phyloP scores from a whole-genome alignment of 73 alveolate genomes.

The Uronychia binucleata region DNA sequence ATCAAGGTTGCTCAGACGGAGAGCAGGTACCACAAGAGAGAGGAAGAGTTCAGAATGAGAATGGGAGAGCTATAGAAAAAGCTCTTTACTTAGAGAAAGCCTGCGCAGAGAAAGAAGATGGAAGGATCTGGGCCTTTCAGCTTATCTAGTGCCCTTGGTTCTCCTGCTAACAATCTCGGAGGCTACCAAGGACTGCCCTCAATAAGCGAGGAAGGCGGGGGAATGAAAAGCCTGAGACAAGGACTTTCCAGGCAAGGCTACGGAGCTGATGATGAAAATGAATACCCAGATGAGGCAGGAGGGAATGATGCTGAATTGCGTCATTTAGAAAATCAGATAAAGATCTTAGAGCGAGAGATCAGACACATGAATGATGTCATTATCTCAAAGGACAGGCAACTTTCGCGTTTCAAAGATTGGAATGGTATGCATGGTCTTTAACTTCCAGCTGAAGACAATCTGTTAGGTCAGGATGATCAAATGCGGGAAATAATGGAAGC shows the following conservation, averaged over 20 bases:
- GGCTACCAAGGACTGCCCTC: too few species aligned
- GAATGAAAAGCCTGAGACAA: not conserved
- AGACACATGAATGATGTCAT: not conserved
- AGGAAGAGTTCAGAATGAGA: slow-evolving; percentile 51
- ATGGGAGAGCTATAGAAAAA: slow-evolving; percentile 46
- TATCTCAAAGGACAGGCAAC: slow-evolving; percentile 25
- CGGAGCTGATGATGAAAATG: not conserved
- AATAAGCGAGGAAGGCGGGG: not conserved
- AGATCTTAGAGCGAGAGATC: slow-evolving; percentile 33
- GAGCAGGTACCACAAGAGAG: slow-evolving; percentile 37
- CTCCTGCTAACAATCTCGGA: too few species aligned
- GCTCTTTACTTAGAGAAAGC: slow-evolving; percentile 36
- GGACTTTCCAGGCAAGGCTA: not conserved
- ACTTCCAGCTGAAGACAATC: slow-evolving; percentile 39
- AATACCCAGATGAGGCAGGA: too few species aligned
- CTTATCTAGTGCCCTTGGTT: not conserved
- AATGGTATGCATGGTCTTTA: slow-evolving; percentile 12
- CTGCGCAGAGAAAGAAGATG: slow-evolving; percentile 3
- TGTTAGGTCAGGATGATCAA: slow-evolving; percentile 33
- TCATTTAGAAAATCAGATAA: slow-evolving; percentile 18
- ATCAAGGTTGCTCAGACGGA: slow-evolving; percentile 55
- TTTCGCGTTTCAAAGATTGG: slow-evolving; percentile 44
- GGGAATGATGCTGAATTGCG: not conserved
- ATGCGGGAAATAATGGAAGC: slow-evolving; percentile 30
- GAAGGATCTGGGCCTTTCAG: too few species aligned